phyloP scores from a whole-genome alignment of 139 green algal species.

The Tetraselmis chui region DNA sequence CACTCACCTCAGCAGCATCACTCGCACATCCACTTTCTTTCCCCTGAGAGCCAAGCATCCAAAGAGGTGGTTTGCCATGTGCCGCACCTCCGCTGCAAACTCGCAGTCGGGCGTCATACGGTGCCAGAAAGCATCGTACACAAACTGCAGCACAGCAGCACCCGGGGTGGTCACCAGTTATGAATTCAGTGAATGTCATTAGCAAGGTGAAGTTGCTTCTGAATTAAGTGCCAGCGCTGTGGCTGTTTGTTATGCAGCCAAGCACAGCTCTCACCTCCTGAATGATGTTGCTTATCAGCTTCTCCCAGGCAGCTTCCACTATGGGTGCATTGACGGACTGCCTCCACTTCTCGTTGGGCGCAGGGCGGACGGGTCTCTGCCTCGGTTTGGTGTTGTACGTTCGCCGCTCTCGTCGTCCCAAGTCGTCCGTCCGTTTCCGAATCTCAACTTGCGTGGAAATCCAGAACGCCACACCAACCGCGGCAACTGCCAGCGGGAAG shows the following conservation, averaged over 20 bases:
- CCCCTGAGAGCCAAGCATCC: slow-evolving; percentile 43
- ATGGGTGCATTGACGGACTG: slow-evolving; percentile 36
- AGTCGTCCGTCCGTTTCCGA: not conserved
- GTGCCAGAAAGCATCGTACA: slow-evolving; percentile 72
- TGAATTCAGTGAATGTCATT: not conserved
- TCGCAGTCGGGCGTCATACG: slow-evolving; percentile 63
- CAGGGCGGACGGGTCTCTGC: not conserved
- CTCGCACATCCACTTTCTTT: slow-evolving; percentile 37
- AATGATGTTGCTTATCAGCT: slow-evolving; percentile 52
- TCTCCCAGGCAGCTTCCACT: slow-evolving; percentile 57
- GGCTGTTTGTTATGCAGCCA: too few relatives aligned
- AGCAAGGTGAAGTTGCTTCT: not conserved
- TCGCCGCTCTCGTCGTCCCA: not conserved
- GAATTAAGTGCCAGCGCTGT: too few relatives aligned
- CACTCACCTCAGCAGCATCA: slow-evolving; percentile 44
- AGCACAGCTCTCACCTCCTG: slow-evolving; percentile 41
- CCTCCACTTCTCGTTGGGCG: slow-evolving; percentile 34
- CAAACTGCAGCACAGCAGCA: slow-evolving; percentile 44
- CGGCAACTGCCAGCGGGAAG: slow-evolving; percentile 15
- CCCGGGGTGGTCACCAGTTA: not conserved
- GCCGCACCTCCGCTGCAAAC: slow-evolving; percentile 67
- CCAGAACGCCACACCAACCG: slow-evolving; percentile 7
- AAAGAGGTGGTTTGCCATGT: slow-evolving; percentile 62
- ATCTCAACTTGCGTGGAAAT: slow-evolving; percentile 10
- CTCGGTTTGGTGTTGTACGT: not conserved